Conservation (phyloP, 2,329 filamentous ascomycete genomes). For the Ramularia endophylla region DNA sequence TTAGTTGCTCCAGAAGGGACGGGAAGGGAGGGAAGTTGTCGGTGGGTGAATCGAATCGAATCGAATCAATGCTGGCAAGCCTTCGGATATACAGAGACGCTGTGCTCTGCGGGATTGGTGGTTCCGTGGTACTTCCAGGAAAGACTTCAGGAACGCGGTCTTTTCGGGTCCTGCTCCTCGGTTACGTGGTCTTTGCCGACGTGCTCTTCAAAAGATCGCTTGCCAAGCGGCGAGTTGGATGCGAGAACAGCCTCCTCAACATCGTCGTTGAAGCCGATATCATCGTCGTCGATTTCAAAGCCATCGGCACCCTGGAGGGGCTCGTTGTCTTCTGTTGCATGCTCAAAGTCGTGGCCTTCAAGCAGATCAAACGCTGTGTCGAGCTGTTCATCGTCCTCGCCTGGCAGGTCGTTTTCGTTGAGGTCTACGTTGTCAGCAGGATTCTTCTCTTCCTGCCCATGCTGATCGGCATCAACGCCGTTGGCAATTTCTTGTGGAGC, state of each 20-base stretch:
- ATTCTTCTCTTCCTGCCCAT: conserved; percentile 1
- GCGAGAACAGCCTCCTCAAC: conserved; percentile 7
- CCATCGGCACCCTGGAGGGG: conserved; percentile 1
- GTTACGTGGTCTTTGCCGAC: conserved; percentile 20
- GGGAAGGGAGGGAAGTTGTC: too few relatives aligned
- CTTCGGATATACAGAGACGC: too few relatives aligned
- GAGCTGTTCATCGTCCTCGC: conserved; percentile 17
- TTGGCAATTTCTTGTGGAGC: not conserved
- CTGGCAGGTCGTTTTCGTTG: conserved; percentile 8
- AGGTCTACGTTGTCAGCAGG: conserved; percentile 11
- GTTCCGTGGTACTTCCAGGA: too few relatives aligned
- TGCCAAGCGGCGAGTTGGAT: conserved; percentile 23
- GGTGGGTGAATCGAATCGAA: too few relatives aligned
- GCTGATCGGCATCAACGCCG: conserved; percentile 6
- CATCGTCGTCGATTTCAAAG: conserved; percentile 14
- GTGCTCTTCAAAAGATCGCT: conserved; percentile 28
- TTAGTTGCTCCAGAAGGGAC: too few relatives aligned
- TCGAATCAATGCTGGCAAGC: too few relatives aligned
- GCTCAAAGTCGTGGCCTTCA: conserved; percentile 17
- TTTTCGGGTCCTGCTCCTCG: conserved; percentile 24
- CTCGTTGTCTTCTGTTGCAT: conserved; percentile 11
- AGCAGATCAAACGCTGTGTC: conserved; percentile 16
- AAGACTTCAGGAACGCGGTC: conserved; percentile 9
- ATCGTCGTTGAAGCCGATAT: conserved; percentile 27
- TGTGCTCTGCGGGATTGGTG: too few relatives aligned